A percentile compares a stretch with the other conserved stretches of the same genome.
Evolutionary conservation across 495 filamentous ascomycete species (phyloP).

Genomic region (Hypoxylon rickii): DNA sequence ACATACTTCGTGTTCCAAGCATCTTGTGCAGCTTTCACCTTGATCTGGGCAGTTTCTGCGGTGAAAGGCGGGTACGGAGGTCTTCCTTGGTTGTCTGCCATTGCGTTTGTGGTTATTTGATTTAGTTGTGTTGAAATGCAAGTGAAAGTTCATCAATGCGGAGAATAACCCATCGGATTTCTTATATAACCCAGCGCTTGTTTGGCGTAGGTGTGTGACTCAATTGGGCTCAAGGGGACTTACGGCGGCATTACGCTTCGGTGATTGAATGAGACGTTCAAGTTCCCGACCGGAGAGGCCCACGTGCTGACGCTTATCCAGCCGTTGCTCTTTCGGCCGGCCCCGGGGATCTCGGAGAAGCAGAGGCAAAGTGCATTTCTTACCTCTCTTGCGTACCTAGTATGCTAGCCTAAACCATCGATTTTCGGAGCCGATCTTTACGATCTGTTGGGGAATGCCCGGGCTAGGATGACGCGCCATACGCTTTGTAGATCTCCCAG

Average conservation of each 20-base stretch:
- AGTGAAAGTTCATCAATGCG: too few relatives aligned
- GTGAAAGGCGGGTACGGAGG: slow-evolving; percentile 79
- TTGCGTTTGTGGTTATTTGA: neutral
- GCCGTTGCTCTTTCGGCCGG: slow-evolving; percentile 17
- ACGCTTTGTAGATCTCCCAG: neutral
- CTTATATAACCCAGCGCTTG: slow-evolving; percentile 1
- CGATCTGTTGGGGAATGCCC: neutral
- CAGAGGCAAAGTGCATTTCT: slow-evolving; percentile 5
- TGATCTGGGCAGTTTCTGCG: slow-evolving; percentile 67
- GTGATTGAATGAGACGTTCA: slow-evolving; percentile 6
- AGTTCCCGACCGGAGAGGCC: neutral
- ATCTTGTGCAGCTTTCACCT: slow-evolving; percentile 85
- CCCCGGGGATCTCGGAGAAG: slow-evolving; percentile 6
- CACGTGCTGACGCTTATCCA: slow-evolving; percentile 4
- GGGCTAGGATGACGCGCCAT: slow-evolving; percentile 4
- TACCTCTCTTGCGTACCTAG: slow-evolving; percentile 1
- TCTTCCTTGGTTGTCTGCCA: slow-evolving; percentile 32
- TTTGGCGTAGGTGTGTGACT: neutral
- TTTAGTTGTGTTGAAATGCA: neutral
- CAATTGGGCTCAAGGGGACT: neutral
- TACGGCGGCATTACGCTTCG: slow-evolving; percentile 6
- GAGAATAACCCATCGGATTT: neutral
- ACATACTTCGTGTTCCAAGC: slow-evolving; percentile 81
- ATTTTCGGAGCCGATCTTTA: slow-evolving; percentile 1
- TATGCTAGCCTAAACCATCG: neutral